These are phyloP conservation scores for Aspergillus latus DNA, from an alignment of 2,329 filamentous ascomycete species.

Conservation along the genomic window DNA sequence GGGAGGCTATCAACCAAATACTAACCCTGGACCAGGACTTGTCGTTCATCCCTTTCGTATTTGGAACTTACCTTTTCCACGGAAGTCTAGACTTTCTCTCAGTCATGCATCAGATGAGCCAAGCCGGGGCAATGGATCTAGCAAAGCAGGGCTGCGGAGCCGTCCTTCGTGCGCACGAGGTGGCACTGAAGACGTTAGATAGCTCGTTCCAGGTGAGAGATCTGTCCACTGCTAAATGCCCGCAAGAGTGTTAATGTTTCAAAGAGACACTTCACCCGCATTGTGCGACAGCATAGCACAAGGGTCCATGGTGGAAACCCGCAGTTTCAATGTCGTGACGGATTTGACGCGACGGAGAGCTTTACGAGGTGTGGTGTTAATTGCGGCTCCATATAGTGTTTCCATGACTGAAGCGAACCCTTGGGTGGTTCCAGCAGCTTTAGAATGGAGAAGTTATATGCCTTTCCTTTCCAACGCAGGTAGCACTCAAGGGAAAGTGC, in stretches of 20 bases:
- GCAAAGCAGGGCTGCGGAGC: slow-evolving; percentile 53
- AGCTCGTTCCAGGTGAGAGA: slow-evolving; percentile 50
- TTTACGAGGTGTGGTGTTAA: too few species aligned
- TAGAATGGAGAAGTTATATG: too few species aligned
- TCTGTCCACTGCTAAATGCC: background rate
- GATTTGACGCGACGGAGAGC: too few species aligned
- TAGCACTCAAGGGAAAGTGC: too few species aligned
- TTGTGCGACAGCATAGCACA: too few species aligned
- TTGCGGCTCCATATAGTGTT: too few species aligned
- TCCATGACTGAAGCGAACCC: too few species aligned
- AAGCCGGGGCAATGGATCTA: slow-evolving; percentile 45
- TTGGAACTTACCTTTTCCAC: slow-evolving; percentile 54
- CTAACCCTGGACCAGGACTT: slow-evolving; percentile 52
- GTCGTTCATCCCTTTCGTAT: slow-evolving; percentile 55
- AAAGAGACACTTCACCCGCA: background rate
- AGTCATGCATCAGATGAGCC: slow-evolving; percentile 52
- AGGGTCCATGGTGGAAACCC: too few species aligned
- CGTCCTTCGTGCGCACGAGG: slow-evolving; percentile 53
- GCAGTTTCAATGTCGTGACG: too few species aligned
- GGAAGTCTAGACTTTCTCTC: slow-evolving; percentile 53
- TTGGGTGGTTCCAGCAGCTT: too few species aligned
- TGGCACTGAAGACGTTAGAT: slow-evolving; percentile 52
- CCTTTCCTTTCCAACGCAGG: too few species aligned
- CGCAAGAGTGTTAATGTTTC: background rate
- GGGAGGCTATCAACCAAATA: slow-evolving; percentile 49